Evolutionary conservation across 2,329 filamentous ascomycete species (phyloP), one percentile per base, ranked within the genome.

Genomic region (Didymella keratinophila): DNA sequence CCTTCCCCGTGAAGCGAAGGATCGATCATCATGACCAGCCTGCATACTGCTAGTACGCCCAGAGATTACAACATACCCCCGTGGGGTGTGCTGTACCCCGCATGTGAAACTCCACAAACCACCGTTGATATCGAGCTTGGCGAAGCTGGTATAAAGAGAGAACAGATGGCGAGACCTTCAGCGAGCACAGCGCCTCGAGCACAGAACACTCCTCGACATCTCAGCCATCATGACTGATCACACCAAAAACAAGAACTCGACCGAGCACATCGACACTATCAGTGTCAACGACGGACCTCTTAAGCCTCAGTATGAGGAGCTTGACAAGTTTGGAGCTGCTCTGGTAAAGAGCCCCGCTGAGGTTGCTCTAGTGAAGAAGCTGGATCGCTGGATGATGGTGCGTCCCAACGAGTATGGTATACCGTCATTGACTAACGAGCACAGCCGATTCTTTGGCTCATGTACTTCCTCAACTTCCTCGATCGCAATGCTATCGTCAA

Each of bases 401-500:
- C 47, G 44, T 49, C n/a, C 3, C 4, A 4, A 10, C 4, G 7
- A 14, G 46, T 10, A 16, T 7, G 25, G 4, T 4, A 1, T 3
- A 9, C n/a, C 7, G 20, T 25, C 9, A 18, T 9, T 28, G 39
- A 11, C 49, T 53, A 34, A 58, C 44, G 1, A 3, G 1, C 18
- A 2, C 30, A 58, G 53, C 58, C 58, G 3, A 61, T 58, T 11
- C 46, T 61, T 8, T 61, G 58, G 58, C 42, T 61, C 1, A 67
- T 68, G 64, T 69, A 67, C 44, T 65, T 69, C 20, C 63, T 76
- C 42, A 76, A 75, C 42, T 76, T 75, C 41, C 80, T 87, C 28
- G 86, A 88, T 65, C 80, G 86, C 14, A 87, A 87, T 72, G 87
- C 88, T 71, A 87, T 89, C 56, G 86, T 86, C 1, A 82, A 86